phyloP scores from a whole-genome alignment of 345 rosid species.

The Xanthoceras sorbifolium region DNA sequence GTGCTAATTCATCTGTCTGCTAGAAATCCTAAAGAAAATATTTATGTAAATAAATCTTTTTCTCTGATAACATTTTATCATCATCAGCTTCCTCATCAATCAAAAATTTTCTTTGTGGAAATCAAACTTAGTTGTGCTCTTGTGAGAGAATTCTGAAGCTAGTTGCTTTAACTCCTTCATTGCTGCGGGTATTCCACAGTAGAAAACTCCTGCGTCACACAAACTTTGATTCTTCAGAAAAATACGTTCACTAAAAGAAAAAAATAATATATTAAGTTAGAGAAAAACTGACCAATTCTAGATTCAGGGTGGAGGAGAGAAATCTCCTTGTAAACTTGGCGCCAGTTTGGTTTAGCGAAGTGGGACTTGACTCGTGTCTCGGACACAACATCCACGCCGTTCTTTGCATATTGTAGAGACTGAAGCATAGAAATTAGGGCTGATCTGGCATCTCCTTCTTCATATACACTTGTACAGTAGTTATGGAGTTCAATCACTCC shows the following conservation, averaged over 20 bases:
- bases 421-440: constrained; percentile 90
- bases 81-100: neutral
- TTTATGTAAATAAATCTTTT: too few relatives aligned
- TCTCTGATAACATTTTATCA: neutral
- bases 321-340: constrained; percentile 76
- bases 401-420: constrained; percentile 78
- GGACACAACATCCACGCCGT: constrained; percentile 82
- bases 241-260: too few relatives aligned
- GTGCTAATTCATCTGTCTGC: too few relatives aligned
- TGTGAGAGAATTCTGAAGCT: constrained; percentile 74
- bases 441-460: constrained; percentile 89
- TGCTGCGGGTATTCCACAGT: constrained; percentile 77
- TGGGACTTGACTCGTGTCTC: constrained; percentile 90
- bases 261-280: too few relatives aligned
- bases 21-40: too few relatives aligned
- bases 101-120: constrained; percentile 89
- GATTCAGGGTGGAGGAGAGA: constrained; percentile 56
- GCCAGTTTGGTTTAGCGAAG: constrained; percentile 86
- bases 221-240: too few relatives aligned
- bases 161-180: constrained; percentile 63
- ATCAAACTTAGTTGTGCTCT: constrained; percentile 82
- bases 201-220: constrained; percentile 86
- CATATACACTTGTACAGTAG: constrained; percentile 90
- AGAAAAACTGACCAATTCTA: constrained; percentile 56
- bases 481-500: constrained; percentile 75